Percentiles rank a stretch among this genome's conserved stretches.
phyloP scores from a whole-genome alignment of 345 rosid species.

The Citrus glauca region DNA sequence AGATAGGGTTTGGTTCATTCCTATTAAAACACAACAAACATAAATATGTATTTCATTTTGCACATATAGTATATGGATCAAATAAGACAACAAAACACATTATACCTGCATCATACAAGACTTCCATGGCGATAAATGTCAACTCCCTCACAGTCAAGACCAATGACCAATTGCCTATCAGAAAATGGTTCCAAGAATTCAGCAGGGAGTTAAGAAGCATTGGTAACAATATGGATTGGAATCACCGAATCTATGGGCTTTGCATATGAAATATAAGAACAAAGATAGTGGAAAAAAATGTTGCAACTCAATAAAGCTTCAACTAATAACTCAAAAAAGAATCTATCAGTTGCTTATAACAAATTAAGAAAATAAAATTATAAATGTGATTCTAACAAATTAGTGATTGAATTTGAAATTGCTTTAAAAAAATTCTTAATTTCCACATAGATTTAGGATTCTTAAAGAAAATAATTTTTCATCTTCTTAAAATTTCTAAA shows the following conservation, averaged over 20 bases:
- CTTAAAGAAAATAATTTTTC: background rate
- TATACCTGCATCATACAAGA: conserved; percentile 92
- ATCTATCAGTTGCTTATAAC: background rate
- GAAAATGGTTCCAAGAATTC: conserved; percentile 73
- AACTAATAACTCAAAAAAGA: background rate
- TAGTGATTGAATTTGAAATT: background rate
- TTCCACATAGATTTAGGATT: background rate
- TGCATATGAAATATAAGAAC: conserved; percentile 29
- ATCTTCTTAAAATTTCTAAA: background rate
- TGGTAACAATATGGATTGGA: conserved; percentile 61
- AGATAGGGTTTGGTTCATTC: background rate
- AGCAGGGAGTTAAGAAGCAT: conserved; percentile 70
- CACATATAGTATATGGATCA: background rate
- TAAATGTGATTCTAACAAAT: background rate
- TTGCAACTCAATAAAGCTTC: background rate
- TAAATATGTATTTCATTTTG: background rate
- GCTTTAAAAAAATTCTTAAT: background rate
- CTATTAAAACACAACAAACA: background rate
- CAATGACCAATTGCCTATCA: conserved; percentile 33
- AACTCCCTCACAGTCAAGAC: conserved; percentile 73
- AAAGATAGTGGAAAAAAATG: background rate
- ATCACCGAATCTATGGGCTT: conserved; percentile 39
- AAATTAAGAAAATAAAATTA: background rate
- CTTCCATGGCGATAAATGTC: conserved; percentile 73
- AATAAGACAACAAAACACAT: background rate